Conservation (phyloP, 1,139 yeast genomes). For the Geotrichum aggregatum region DNA sequence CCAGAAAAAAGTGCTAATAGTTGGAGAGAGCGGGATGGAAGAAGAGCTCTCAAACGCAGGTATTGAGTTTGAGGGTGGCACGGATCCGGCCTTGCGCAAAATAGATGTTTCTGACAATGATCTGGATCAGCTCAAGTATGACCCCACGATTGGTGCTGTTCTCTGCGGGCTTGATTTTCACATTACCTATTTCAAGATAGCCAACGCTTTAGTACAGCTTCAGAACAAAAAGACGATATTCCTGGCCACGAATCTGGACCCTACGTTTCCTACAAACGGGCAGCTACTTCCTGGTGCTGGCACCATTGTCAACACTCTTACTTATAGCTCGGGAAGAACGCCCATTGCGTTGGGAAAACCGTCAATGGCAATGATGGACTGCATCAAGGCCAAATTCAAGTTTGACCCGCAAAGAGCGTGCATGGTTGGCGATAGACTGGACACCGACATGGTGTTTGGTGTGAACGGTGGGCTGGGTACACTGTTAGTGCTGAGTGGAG, state of each 20-base stretch:
- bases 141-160: conserved; percentile 77
- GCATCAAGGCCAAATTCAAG: conserved; percentile 67
- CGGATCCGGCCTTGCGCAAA: conserved; percentile 42
- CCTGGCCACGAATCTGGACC: conserved; percentile 92
- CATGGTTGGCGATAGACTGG: conserved; percentile 93
- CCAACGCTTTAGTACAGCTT: conserved; percentile 77
- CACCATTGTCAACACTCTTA: conserved; percentile 76
- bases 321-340: conserved; percentile 67
- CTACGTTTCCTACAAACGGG: conserved; percentile 89
- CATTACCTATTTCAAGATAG: conserved; percentile 74
- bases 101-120: conserved; percentile 33
- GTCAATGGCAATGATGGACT: conserved; percentile 81
- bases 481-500: conserved; percentile 82
- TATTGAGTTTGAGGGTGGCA: conserved; percentile 68
- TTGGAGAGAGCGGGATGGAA: conserved; percentile 80
- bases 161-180: conserved; percentile 79
- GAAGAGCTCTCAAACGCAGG: conserved; percentile 69
- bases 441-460: conserved; percentile 93
- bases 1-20: conserved; percentile 75
- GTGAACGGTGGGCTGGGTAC: conserved; percentile 79
- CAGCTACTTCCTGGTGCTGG: conserved; percentile 92
- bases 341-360: conserved; percentile 92
- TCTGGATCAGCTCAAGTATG: conserved; percentile 45
- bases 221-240: conserved; percentile 65
- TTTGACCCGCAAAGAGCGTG: conserved; percentile 62